Conservation (phyloP, 352 stramenopile genomes). For the Pythium angustatum region DNA sequence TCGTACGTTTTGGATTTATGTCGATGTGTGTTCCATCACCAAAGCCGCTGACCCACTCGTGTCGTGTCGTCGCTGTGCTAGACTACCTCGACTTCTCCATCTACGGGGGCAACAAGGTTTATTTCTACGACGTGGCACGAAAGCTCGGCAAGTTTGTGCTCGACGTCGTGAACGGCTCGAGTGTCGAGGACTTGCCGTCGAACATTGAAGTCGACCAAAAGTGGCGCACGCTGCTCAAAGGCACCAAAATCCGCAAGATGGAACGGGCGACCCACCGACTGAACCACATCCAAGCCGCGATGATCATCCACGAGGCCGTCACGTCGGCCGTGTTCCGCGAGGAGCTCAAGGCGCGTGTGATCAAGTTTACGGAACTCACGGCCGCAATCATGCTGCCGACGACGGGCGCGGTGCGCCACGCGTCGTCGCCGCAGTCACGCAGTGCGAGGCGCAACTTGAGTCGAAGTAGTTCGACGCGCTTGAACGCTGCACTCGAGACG, state of each 20-base stretch:
- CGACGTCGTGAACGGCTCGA: conserved; percentile 50
- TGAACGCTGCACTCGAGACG: conserved; percentile 3
- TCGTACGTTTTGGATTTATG: conserved; percentile 30
- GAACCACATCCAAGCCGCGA: conserved; percentile 51
- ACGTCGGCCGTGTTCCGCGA: conserved; percentile 60
- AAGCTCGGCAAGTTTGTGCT: conserved; percentile 66
- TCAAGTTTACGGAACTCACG: conserved; percentile 51
- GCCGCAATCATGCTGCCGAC: background rate
- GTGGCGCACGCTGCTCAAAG: conserved; percentile 47
- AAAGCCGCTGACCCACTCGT: too few species aligned
- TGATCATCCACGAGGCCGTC: conserved; percentile 52
- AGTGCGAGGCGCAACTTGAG: conserved; percentile 8
- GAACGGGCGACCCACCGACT: conserved; percentile 47
- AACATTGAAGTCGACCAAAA: conserved; percentile 59
- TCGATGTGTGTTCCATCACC: too few species aligned
- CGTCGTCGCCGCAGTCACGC: background rate
- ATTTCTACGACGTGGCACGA: conserved; percentile 55
- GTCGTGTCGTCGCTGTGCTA: too few species aligned
- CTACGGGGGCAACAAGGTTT: conserved; percentile 57
- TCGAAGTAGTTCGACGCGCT: background rate
- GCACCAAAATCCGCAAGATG: conserved; percentile 54
- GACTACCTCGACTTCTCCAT: conserved; percentile 51
- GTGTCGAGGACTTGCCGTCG: conserved; percentile 43
- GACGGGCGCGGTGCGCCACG: background rate
- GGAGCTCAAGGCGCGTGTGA: conserved; percentile 51